A percentile compares a stretch with the other conserved stretches of the same genome.
These are phyloP conservation scores for Litchi chinensis DNA, from an alignment of 345 rosid species.

Conservation along the genomic window DNA sequence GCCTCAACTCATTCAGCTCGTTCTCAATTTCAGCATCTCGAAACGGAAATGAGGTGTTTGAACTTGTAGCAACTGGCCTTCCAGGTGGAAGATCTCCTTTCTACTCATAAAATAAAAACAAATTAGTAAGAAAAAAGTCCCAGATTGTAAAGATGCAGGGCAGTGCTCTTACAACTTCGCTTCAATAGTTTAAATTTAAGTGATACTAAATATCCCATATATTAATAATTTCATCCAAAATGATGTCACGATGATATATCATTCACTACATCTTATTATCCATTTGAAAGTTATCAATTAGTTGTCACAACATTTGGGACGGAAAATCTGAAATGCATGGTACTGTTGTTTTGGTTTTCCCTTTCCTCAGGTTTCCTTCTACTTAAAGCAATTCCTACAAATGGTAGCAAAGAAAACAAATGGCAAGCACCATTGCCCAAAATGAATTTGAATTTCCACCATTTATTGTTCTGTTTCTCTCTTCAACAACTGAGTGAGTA, in stretches of 20 bases:
- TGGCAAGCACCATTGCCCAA: not conserved
- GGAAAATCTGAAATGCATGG: not conserved
- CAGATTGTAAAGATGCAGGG: not conserved
- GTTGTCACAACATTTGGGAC: not conserved
- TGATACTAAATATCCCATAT: not conserved
- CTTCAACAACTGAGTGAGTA: not conserved
- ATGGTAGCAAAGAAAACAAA: not conserved
- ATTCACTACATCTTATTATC: not conserved
- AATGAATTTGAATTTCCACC: not conserved
- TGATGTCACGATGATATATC: not conserved
- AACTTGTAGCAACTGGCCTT: slow-evolving; percentile 41
- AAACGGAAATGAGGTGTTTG: slow-evolving; percentile 37
- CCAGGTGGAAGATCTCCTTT: slow-evolving; percentile 79
- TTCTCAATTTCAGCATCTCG: slow-evolving; percentile 64
- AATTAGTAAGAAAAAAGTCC: not conserved
- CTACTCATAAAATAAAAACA: slow-evolving; percentile 29
- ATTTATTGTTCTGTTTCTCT: not conserved
- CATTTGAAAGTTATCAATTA: not conserved
- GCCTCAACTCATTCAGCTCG: slow-evolving; percentile 70
- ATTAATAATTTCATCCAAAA: not conserved
- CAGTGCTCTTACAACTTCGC: not conserved
- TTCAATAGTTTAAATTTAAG: not conserved
- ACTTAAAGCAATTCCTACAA: not conserved
- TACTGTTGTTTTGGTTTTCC: not conserved
- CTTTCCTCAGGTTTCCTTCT: not conserved